These are phyloP conservation scores for Suillus ampliporus DNA, from an alignment of 768 basidiomycete species.

Conservation along the genomic window DNA sequence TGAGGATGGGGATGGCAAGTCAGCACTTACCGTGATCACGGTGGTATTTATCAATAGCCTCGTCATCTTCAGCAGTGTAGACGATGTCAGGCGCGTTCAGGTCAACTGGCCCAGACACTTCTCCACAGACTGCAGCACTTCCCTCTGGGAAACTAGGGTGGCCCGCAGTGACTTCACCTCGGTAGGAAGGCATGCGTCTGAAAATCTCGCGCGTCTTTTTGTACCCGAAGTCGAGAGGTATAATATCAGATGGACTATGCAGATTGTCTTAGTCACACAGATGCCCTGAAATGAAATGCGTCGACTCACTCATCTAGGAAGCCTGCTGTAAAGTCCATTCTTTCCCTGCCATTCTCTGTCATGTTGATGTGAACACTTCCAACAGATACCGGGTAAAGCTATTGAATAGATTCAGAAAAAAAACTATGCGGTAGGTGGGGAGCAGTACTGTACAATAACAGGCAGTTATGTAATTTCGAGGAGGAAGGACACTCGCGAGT, in stretches of 20 bases:
- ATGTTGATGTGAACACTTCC: slow-evolving; percentile 55
- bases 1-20: not conserved
- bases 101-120: slow-evolving; percentile 22
- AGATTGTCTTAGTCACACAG: not conserved
- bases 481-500: slow-evolving; percentile 3
- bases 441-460: slow-evolving; percentile 38
- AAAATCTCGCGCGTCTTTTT: slow-evolving; percentile 33
- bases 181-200: slow-evolving; percentile 48
- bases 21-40: slow-evolving; percentile 22
- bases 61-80: slow-evolving; percentile 42
- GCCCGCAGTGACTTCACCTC: slow-evolving; percentile 38
- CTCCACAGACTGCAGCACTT: slow-evolving; percentile 33
- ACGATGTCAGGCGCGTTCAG: slow-evolving; percentile 35
- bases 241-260: slow-evolving; percentile 31
- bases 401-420: not conserved
- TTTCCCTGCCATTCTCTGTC: slow-evolving; percentile 45
- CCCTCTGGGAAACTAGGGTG: slow-evolving; percentile 31
- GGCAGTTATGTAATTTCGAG: slow-evolving; percentile 20
- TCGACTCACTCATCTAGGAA: slow-evolving; percentile 49
- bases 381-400: slow-evolving; percentile 50
- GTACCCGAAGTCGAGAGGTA: slow-evolving; percentile 32
- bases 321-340: slow-evolving; percentile 50
- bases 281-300: not conserved
- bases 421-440: not conserved
- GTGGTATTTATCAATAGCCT: slow-evolving; percentile 37